Conservation (phyloP, 768 basidiomycete genomes). For the Mycena metata region DNA sequence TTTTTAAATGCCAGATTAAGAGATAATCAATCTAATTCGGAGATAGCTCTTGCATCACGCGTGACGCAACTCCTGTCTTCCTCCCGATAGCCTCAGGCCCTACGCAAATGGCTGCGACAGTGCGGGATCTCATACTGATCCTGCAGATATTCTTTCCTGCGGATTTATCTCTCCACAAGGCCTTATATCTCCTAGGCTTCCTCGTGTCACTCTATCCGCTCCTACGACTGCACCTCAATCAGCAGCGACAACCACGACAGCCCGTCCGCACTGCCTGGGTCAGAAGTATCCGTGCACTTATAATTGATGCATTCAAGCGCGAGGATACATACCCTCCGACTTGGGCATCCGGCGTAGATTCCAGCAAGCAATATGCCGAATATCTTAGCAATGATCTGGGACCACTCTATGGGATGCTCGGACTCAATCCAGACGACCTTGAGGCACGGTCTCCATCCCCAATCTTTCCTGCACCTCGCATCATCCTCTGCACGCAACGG, state of each 20-base stretch:
- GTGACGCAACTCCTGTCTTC: no score
- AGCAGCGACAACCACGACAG: constrained; percentile 3
- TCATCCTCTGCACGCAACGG: constrained; percentile 16
- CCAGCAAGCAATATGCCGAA: background rate
- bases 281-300: constrained; percentile 1
- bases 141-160: constrained; percentile 9
- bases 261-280: constrained; percentile 9
- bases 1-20: no score
- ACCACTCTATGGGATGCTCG: constrained; percentile 14
- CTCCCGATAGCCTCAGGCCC: no score
- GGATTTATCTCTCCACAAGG: constrained; percentile 1
- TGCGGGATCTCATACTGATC: constrained; percentile 2
- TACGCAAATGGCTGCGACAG: constrained; percentile 2
- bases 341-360: constrained; percentile 14
- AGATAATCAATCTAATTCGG: no score
- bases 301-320: no score
- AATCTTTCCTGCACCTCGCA: background rate
- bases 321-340: background rate
- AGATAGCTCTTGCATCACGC: no score
- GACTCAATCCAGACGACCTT: constrained; percentile 17
- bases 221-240: constrained; percentile 19
- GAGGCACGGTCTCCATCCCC: background rate
- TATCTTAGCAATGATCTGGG: constrained; percentile 10
- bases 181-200: constrained; percentile 11
- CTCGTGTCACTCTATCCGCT: constrained; percentile 19